Evolutionary conservation across 2,329 filamentous ascomycete species (phyloP).

Genomic region (Sporothrix dimorphospora): DNA sequence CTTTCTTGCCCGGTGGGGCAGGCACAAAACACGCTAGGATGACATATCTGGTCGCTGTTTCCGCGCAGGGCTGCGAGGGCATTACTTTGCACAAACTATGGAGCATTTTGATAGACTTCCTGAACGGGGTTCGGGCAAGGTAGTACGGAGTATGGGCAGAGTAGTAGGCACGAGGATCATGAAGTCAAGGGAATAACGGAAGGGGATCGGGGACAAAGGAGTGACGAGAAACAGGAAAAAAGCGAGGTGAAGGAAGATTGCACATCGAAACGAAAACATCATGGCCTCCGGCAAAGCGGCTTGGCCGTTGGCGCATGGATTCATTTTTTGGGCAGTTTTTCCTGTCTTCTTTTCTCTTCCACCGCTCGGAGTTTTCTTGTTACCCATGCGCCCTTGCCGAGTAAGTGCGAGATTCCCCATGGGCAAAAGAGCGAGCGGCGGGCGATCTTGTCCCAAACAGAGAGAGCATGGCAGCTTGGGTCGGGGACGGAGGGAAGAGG

Average conservation of each 20-base stretch:
- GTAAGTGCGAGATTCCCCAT: not conserved
- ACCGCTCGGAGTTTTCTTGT: not conserved
- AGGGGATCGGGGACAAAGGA: not conserved
- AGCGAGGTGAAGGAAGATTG: not conserved
- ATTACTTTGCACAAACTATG: not conserved
- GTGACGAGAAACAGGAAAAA: not conserved
- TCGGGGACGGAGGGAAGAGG: not conserved
- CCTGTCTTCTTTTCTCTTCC: not conserved
- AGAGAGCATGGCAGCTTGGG: not conserved
- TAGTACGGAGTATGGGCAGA: not conserved
- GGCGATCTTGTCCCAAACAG: slow-evolving; percentile 1
- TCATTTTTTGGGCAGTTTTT: not conserved
- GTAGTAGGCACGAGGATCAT: not conserved
- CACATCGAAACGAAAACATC: not conserved
- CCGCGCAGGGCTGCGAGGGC: not conserved
- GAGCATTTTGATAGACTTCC: not conserved
- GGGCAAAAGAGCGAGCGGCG: not conserved
- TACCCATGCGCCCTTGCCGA: not conserved
- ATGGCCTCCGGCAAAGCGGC: not conserved
- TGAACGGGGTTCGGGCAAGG: not conserved
- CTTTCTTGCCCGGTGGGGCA: not conserved
- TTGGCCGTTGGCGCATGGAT: not conserved
- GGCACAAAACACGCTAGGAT: not conserved
- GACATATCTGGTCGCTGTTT: not conserved
- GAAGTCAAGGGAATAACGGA: not conserved